Evolutionary conservation across 2,329 filamentous ascomycete genomes (phyloP).

Genomic region (Byssochlamys sp.): DNA sequence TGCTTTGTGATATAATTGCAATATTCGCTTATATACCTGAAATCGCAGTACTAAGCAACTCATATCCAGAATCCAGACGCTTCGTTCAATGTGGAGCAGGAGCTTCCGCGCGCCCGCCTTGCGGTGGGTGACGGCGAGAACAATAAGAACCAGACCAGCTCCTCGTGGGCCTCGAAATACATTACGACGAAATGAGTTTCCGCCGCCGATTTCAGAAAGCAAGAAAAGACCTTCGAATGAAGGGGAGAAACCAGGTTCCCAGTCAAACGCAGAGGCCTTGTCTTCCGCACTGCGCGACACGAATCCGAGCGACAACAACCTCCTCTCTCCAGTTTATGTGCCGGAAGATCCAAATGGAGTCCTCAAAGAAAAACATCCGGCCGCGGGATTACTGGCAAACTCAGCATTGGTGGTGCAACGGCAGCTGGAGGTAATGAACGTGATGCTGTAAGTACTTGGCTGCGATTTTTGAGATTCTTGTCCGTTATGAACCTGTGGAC

Average conservation of each 20-base stretch:
- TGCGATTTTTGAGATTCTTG: background rate
- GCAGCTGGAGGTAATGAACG: conserved; percentile 57
- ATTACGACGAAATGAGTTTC: conserved; percentile 14
- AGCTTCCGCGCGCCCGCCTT: conserved; percentile 14
- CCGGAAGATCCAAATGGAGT: conserved; percentile 52
- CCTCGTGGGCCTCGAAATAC: conserved; percentile 23
- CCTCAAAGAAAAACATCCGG: conserved; percentile 50
- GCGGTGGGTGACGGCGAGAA: conserved; percentile 17
- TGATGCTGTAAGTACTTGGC: conserved; percentile 40
- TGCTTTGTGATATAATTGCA: background rate
- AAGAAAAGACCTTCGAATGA: conserved; percentile 6
- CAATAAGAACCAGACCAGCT: conserved; percentile 12
- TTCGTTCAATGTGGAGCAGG: conserved; percentile 20
- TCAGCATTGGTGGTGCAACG: conserved; percentile 54
- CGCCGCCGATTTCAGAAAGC: background rate
- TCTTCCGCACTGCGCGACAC: conserved; percentile 32
- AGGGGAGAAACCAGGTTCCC: conserved; percentile 2
- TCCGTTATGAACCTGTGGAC: background rate
- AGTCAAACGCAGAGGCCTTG: conserved; percentile 6
- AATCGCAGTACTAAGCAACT: background rate
- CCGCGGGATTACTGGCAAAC: conserved; percentile 49
- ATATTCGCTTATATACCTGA: background rate
- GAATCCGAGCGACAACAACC: conserved; percentile 39
- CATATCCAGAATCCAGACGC: background rate
- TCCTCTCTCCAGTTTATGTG: conserved; percentile 52